Conservation (phyloP, 345 rosid genomes). For the Eucalyptus leucophloia region DNA sequence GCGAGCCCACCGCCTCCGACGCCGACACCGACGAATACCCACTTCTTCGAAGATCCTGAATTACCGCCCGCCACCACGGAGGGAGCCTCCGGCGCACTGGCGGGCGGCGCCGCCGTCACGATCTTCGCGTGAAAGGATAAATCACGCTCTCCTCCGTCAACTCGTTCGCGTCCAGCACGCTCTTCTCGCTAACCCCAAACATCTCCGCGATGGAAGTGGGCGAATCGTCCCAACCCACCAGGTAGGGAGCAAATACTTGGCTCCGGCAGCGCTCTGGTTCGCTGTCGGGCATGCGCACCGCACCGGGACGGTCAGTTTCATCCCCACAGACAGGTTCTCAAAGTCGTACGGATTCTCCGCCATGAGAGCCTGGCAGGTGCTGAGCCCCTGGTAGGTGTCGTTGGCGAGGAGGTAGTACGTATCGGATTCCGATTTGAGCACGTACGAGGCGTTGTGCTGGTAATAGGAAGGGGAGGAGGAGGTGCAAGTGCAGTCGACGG, state of each 20-base stretch:
- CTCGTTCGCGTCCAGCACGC: slow-evolving; percentile 38
- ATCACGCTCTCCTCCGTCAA: slow-evolving; percentile 8
- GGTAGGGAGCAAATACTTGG: slow-evolving; percentile 46
- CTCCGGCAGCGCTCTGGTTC: slow-evolving; percentile 34
- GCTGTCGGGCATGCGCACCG: slow-evolving; percentile 79
- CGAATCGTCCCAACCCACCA: slow-evolving; percentile 26
- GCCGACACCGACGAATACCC: slow-evolving; percentile 54
- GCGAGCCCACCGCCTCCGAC: slow-evolving; percentile 32
- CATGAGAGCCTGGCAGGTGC: slow-evolving; percentile 82
- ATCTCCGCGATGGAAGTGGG: slow-evolving; percentile 26
- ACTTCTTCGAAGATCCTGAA: slow-evolving; percentile 34
- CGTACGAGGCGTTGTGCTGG: slow-evolving; percentile 63
- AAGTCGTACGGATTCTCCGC: slow-evolving; percentile 35
- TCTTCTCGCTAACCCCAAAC: slow-evolving; percentile 24
- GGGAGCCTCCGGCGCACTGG: slow-evolving; percentile 2
- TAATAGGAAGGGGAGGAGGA: slow-evolving; percentile 20
- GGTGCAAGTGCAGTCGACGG: slow-evolving; percentile 57
- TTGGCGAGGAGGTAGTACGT: slow-evolving; percentile 57
- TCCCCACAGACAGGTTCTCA: slow-evolving; percentile 2
- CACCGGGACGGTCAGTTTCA: slow-evolving; percentile 39
- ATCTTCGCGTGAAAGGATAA: slow-evolving; percentile 36
- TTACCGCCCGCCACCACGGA: not conserved
- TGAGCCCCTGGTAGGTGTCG: slow-evolving; percentile 72
- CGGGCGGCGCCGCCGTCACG: not conserved
- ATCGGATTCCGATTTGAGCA: not conserved